Base-by-base conservation (phyloP, 768 basidiomycete genomes). In the Tephrocybe sp. region DNA sequence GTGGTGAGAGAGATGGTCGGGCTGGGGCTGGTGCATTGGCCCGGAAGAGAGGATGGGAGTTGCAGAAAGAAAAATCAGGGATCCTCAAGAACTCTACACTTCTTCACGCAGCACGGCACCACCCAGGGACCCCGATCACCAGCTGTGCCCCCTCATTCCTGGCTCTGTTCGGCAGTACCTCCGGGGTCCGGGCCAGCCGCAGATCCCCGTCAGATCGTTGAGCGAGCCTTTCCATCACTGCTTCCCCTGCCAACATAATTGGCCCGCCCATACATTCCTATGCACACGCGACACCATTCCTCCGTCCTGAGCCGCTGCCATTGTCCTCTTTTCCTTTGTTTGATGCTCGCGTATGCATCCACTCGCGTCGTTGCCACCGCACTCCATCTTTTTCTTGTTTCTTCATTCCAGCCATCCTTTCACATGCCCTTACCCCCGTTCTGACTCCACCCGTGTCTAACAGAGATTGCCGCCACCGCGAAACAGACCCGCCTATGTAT, bases 11-110 rank as follows among this genome's bases (percentile, higher is more conserved):
- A 33, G 15, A 30, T 51, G 50, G 47, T 45, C 56, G 49, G 24
- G 18, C 30, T 34, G 49, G 34, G 41, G 41, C 21, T 25, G 36
- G 52, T 53, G 42, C 56, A 62, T 59, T 24, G 51, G 18, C 42
- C 32, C 14, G 30, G 39, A 30, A 46, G 20, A 30, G 34, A 41
- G 43, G 45, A 52, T 54, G 53, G 58, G 58, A 51, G 61, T 64
- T 62, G 56, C 58, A 61, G 62, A 60, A 60, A 63, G 53, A 58
- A 63, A 61, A 60, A 62, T 59, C 59, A 59, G 53, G 57, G 54
- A 48, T 9, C 8, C 44, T 45, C 30, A n/a, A n/a, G 15, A 46
- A 36, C 36, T 32, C 49, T 33, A 3, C 18, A 46, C 23, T 15
- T 44, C 30, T 45, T 55, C 48, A 61, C 59, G 54, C 57, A 61